Conservation (phyloP, 2,329 filamentous ascomycete genomes). For the Colletotrichum chlorophyti region DNA sequence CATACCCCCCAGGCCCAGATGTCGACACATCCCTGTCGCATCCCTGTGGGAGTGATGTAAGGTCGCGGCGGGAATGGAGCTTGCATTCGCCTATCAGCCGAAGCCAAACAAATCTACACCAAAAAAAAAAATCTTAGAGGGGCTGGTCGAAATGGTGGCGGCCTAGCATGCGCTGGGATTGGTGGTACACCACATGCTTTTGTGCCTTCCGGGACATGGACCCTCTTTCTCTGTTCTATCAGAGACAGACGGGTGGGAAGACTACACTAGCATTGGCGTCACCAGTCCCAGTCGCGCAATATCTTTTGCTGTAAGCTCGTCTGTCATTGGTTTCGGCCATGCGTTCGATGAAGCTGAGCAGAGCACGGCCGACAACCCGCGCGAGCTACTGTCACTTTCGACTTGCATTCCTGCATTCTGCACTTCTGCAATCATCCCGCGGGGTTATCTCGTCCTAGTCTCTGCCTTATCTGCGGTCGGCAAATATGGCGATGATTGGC, state of each 20-base stretch:
- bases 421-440: slow-evolving; percentile 23
- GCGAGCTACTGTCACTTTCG: too few species aligned
- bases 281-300: slow-evolving; percentile 13
- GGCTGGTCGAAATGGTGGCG: slow-evolving; percentile 26
- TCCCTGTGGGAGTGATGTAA: slow-evolving; percentile 30
- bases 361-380: slow-evolving; percentile 13
- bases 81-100: slow-evolving; percentile 27
- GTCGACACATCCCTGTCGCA: slow-evolving; percentile 14
- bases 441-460: slow-evolving; percentile 1
- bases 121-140: slow-evolving; percentile 21
- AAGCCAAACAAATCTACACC: slow-evolving; percentile 21
- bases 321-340: slow-evolving; percentile 14
- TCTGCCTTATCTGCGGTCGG: slow-evolving; percentile 8
- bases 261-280: too few species aligned
- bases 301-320: slow-evolving; percentile 17
- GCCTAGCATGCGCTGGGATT: slow-evolving; percentile 10
- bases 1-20: slow-evolving; percentile 23
- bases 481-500: background rate
- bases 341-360: background rate
- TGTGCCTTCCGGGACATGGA: too few species aligned
- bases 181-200: slow-evolving; percentile 18
- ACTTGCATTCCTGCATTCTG: slow-evolving; percentile 20
- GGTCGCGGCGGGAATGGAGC: slow-evolving; percentile 27
- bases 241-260: background rate
- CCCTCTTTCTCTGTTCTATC: slow-evolving; percentile 17